These are phyloP conservation scores for Penicillium sp. DNA, from an alignment of 2,329 filamentous ascomycete genomes.

Conservation along the genomic window DNA sequence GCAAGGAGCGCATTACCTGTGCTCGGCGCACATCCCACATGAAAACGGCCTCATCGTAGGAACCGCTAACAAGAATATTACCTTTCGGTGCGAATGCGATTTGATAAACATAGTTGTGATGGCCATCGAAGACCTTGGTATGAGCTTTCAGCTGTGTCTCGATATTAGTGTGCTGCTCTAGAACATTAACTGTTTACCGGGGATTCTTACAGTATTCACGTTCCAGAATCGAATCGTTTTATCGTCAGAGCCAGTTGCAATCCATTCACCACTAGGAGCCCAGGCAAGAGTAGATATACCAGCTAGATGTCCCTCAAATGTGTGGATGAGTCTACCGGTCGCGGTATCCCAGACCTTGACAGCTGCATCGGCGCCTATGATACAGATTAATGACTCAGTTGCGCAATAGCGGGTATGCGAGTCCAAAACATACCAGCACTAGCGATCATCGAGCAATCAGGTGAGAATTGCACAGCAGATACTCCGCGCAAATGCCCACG, in stretches of 20 bases:
- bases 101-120: conserved; percentile 95
- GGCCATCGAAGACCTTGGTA: conserved; percentile 68
- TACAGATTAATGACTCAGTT: conserved; percentile 2
- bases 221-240: conserved; percentile 96
- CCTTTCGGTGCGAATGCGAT: conserved; percentile 96
- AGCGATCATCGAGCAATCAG: conserved; percentile 84
- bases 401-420: background rate
- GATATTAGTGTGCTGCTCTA: background rate
- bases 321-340: conserved; percentile 78
- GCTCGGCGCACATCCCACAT: conserved; percentile 93
- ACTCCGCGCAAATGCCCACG: conserved; percentile 76
- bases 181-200: too few species aligned
- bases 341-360: conserved; percentile 85
- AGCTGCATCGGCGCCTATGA: conserved; percentile 73
- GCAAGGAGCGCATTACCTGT: conserved; percentile 81
- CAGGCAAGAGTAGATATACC: conserved; percentile 92
- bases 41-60: conserved; percentile 95
- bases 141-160: conserved; percentile 53
- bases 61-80: conserved; percentile 92
- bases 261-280: conserved; percentile 81
- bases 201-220: conserved; percentile 49
- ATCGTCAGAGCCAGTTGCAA: conserved; percentile 92
- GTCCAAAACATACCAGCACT: conserved; percentile 62
- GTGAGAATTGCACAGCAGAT: conserved; percentile 85
- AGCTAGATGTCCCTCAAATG: conserved; percentile 87